phyloP scores from a whole-genome alignment of 768 basidiomycete species.

The Podaxis carcinomalis region DNA sequence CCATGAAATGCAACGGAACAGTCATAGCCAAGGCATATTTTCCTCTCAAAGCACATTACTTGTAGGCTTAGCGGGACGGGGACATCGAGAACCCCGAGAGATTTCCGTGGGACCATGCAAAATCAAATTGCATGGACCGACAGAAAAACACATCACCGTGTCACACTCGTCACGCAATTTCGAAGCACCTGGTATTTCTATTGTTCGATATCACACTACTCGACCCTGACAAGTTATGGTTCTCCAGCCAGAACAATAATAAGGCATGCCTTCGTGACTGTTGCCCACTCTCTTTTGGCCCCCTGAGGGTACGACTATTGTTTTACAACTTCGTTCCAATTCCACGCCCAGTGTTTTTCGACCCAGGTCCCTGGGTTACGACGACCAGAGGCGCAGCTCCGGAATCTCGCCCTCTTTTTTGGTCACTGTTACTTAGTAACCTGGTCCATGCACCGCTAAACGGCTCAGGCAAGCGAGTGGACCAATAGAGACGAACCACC shows the following conservation, averaged over 20 bases:
- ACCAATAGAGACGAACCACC: background rate
- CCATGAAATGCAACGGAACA: background rate
- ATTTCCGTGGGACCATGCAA: background rate
- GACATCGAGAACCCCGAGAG: background rate
- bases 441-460: background rate
- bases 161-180: background rate
- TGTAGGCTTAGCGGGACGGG: background rate
- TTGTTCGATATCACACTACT: background rate
- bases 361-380: background rate
- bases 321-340: background rate
- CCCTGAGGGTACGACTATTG: background rate
- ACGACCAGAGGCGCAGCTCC: background rate
- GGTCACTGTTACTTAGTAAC: background rate
- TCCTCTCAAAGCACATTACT: background rate
- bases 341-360: too few relatives aligned
- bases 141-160: background rate
- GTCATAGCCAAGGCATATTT: background rate
- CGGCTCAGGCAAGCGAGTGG: background rate
- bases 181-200: background rate
- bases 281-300: background rate
- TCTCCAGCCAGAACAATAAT: background rate
- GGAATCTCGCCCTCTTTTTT: background rate
- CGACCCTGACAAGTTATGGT: background rate
- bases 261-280: background rate
- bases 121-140: background rate